Conservation (phyloP, 1,139 yeast genomes). For the Hyphopichia fennica region DNA sequence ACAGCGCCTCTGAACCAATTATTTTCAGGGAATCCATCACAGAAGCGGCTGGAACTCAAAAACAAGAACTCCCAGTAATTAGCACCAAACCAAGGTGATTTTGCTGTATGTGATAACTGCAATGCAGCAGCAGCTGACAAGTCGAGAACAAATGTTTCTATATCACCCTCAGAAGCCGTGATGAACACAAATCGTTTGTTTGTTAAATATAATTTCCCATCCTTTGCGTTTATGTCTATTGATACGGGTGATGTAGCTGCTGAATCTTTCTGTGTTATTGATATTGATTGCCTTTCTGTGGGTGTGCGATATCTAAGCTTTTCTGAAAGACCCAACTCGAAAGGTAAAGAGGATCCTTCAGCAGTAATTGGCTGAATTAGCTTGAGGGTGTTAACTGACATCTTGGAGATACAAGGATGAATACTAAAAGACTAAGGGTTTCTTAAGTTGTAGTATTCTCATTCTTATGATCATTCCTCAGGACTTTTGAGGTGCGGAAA, state of each 20-base stretch:
- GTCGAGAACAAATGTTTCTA: constrained; percentile 35
- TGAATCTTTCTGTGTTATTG: neutral
- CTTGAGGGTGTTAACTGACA: neutral
- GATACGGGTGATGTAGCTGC: neutral
- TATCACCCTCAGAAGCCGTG: constrained; percentile 42
- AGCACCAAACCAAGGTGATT: constrained; percentile 58
- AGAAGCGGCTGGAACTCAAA: constrained; percentile 27
- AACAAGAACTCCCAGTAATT: constrained; percentile 50
- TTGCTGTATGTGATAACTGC: constrained; percentile 37
- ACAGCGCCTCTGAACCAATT: constrained; percentile 39
- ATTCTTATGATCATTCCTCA: too few relatives aligned
- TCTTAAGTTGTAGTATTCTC: too few relatives aligned
- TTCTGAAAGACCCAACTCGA: neutral
- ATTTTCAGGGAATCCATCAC: constrained; percentile 46
- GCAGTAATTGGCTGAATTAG: neutral
- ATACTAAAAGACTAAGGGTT: neutral
- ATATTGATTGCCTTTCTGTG: constrained; percentile 2
- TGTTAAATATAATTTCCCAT: constrained; percentile 40
- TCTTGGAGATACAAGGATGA: neutral
- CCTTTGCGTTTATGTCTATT: constrained; percentile 15
- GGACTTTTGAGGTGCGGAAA: neutral
- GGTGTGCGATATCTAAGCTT: neutral
- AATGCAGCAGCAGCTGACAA: constrained; percentile 19
- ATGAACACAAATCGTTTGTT: constrained; percentile 35
- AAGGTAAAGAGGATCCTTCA: neutral